Conservation (phyloP, 2,329 filamentous ascomycete species). For the Nigrograna mackinnonii region DNA sequence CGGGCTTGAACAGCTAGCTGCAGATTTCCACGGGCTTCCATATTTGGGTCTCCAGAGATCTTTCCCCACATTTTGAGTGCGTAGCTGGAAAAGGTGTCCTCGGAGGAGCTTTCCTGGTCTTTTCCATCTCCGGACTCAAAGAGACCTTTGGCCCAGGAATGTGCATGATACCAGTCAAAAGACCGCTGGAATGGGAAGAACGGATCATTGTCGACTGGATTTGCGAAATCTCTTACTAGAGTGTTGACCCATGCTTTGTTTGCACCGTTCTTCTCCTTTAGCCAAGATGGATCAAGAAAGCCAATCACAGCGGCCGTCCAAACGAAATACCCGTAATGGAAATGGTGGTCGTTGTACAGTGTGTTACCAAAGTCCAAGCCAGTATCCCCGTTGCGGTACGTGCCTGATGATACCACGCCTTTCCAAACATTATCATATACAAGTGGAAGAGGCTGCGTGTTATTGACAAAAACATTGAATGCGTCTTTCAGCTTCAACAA, state of each 20-base stretch:
- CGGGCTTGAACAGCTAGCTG: slow-evolving; percentile 80
- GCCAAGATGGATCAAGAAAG: slow-evolving; percentile 77
- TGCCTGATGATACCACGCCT: slow-evolving; percentile 78
- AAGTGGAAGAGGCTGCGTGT: slow-evolving; percentile 55
- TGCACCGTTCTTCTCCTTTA: slow-evolving; percentile 48
- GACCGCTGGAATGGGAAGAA: slow-evolving; percentile 71
- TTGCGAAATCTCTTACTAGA: slow-evolving; percentile 82
- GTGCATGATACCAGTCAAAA: slow-evolving; percentile 92
- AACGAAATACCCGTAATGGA: slow-evolving; percentile 83
- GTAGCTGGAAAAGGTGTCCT: slow-evolving; percentile 88
- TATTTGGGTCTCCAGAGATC: slow-evolving; percentile 71
- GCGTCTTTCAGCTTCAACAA: slow-evolving; percentile 55
- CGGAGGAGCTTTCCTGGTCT: slow-evolving; percentile 88
- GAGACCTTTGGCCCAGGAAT: slow-evolving; percentile 89
- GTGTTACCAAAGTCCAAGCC: slow-evolving; percentile 90
- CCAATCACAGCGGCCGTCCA: slow-evolving; percentile 85
- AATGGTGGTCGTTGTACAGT: slow-evolving; percentile 74
- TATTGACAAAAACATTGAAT: slow-evolving; percentile 54
- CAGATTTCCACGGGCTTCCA: slow-evolving; percentile 81
- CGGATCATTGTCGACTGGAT: slow-evolving; percentile 70
- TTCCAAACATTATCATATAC: slow-evolving; percentile 70
- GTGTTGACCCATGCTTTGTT: slow-evolving; percentile 84
- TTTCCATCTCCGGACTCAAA: slow-evolving; percentile 77
- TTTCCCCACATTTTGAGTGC: slow-evolving; percentile 94
- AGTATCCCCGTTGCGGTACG: slow-evolving; percentile 65